phyloP scores from a whole-genome alignment of 1,284 basidiomycete species.

The Cutaneotrichosporon sp. region DNA sequence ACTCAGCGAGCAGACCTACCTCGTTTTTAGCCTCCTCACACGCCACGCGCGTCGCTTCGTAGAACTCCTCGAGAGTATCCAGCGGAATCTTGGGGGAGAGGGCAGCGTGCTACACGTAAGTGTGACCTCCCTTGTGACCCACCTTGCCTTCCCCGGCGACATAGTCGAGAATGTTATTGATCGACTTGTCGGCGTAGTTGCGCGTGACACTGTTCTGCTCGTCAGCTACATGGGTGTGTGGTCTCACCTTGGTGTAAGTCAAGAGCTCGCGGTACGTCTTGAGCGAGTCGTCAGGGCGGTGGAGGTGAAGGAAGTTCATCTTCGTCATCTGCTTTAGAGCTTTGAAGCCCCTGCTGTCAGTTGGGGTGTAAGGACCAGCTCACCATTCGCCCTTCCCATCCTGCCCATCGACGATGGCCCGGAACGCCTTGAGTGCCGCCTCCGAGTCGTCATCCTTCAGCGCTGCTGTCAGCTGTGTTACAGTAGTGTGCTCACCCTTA shows the following conservation, averaged over 20 bases:
- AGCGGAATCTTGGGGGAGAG: slow-evolving; percentile 67
- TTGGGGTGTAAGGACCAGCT: too few relatives aligned
- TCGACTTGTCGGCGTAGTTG: slow-evolving; percentile 87
- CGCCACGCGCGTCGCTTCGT: slow-evolving; percentile 87
- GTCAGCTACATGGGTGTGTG: neutral
- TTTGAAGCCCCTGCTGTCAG: slow-evolving; percentile 85
- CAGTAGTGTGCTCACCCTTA: slow-evolving; percentile 71
- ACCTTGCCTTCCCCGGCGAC: slow-evolving; percentile 84
- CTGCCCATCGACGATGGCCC: slow-evolving; percentile 83
- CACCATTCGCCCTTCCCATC: slow-evolving; percentile 91
- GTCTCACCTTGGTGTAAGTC: slow-evolving; percentile 75
- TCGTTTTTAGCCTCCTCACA: slow-evolving; percentile 95
- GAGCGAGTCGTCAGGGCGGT: slow-evolving; percentile 79
- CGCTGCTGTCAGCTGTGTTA: slow-evolving; percentile 57
- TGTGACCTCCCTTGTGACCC: slow-evolving; percentile 43
- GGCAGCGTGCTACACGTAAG: slow-evolving; percentile 40
- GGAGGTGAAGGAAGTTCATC: slow-evolving; percentile 78
- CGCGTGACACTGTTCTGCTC: slow-evolving; percentile 45
- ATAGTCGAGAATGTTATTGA: slow-evolving; percentile 98
- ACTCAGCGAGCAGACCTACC: slow-evolving; percentile 57
- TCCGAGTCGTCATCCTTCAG: slow-evolving; percentile 91
- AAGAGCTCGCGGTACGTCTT: slow-evolving; percentile 81
- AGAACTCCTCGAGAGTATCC: slow-evolving; percentile 88
- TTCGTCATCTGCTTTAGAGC: slow-evolving; percentile 98
- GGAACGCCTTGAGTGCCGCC: slow-evolving; percentile 83